Conservation (phyloP, 768 basidiomycete species). For the Heimioporus sp. region DNA sequence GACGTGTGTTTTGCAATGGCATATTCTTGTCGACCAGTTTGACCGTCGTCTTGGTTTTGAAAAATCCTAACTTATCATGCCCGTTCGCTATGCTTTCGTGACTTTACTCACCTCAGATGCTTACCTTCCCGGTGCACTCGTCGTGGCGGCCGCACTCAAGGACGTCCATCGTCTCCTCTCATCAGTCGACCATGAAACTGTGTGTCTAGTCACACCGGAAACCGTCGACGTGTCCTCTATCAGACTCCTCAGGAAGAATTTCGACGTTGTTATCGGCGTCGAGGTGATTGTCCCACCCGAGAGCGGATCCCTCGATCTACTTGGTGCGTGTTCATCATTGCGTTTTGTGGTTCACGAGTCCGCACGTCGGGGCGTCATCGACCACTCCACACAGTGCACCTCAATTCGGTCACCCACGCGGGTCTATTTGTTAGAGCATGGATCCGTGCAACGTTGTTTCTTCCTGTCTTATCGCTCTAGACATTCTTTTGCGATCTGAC, state of each 20-base stretch:
- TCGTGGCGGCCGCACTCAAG: conserved; percentile 79
- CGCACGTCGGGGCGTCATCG: neutral
- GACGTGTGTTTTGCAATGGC: conserved; percentile 13
- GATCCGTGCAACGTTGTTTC: conserved; percentile 17
- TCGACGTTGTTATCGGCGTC: conserved; percentile 86
- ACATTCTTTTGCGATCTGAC: conserved; percentile 9
- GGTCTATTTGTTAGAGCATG: conserved; percentile 5
- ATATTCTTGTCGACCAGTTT: neutral
- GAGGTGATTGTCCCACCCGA: conserved; percentile 79
- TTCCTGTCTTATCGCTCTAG: conserved; percentile 12
- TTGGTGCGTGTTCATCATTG: conserved; percentile 54
- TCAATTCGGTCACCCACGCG: conserved; percentile 9
- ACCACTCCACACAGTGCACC: neutral
- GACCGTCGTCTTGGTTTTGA: neutral
- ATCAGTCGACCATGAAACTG: conserved; percentile 59
- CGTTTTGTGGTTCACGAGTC: conserved; percentile 4
- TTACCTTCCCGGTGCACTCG: conserved; percentile 92
- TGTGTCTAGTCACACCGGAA: conserved; percentile 94
- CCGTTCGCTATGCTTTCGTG: conserved; percentile 76
- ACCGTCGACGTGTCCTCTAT: conserved; percentile 82
- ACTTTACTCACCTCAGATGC: conserved; percentile 89
- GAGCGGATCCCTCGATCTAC: conserved; percentile 63
- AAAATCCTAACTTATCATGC: conserved; percentile 42
- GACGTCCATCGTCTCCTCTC: conserved; percentile 54
- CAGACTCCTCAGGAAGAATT: conserved; percentile 75